These are phyloP conservation scores for Podila verticillata DNA, from an alignment of 192 early-diverging fungal genomes.

Conservation along the genomic window DNA sequence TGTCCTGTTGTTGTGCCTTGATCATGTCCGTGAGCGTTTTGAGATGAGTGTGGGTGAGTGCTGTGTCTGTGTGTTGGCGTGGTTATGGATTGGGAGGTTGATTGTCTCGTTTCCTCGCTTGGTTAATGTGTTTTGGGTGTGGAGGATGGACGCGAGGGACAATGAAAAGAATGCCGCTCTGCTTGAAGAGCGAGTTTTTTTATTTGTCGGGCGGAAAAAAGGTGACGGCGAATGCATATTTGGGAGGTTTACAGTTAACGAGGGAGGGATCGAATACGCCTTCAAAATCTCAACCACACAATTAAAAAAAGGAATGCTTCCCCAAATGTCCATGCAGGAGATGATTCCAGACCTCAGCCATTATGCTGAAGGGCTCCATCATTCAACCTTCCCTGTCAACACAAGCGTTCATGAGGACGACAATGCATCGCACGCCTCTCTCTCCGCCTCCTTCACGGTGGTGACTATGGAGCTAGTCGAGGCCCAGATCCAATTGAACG, in stretches of 20 bases:
- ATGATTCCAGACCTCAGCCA: slow-evolving; percentile 38
- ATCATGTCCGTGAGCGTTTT: slow-evolving; percentile 4
- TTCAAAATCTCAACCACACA: neutral
- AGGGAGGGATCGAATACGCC: too few relatives aligned
- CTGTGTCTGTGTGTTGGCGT: neutral
- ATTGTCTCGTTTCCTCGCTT: too few relatives aligned
- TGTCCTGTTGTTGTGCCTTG: slow-evolving; percentile 11
- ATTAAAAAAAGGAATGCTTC: neutral
- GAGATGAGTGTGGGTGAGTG: too few relatives aligned
- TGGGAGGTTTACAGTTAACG: too few relatives aligned
- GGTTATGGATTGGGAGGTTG: neutral
- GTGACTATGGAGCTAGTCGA: slow-evolving; percentile 13
- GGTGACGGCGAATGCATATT: too few relatives aligned
- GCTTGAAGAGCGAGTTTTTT: too few relatives aligned
- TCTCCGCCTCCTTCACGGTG: slow-evolving; percentile 7
- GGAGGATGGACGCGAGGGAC: neutral
- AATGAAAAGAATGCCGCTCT: too few relatives aligned
- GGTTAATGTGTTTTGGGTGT: neutral
- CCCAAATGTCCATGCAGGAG: neutral
- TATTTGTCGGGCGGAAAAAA: too few relatives aligned
- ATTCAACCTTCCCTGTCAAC: slow-evolving; percentile 29
- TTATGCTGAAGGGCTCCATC: slow-evolving; percentile 24
- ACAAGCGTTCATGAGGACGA: neutral
- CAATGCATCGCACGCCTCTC: neutral
- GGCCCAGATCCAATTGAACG: slow-evolving; percentile 7